Evolutionary conservation across 768 basidiomycete genomes (phyloP).

Genomic region (Russula earlei): DNA sequence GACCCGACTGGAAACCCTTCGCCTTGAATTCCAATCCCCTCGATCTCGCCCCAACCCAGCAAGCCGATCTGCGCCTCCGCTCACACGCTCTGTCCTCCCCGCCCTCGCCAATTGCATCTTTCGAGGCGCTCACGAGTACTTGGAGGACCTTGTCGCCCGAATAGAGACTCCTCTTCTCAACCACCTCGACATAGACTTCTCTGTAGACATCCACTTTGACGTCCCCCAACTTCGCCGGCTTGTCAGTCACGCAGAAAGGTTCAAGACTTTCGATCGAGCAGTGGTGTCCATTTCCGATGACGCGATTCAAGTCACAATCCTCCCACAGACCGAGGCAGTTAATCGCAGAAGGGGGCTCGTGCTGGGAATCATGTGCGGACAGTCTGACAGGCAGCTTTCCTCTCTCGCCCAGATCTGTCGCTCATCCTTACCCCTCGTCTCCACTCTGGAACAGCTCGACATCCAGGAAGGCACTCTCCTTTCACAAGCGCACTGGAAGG

Average conservation of each 20-base stretch:
- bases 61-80: background rate
- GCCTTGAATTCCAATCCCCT: background rate
- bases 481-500: too few species aligned
- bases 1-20: background rate
- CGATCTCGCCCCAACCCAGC: too few species aligned
- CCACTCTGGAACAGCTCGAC: background rate
- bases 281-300: too few species aligned
- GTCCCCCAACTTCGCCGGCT: background rate
- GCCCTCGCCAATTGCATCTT: background rate
- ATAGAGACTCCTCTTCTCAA: background rate
- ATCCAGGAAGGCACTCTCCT: background rate
- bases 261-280: too few species aligned
- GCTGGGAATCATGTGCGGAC: too few species aligned
- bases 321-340: too few species aligned
- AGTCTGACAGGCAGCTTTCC: too few species aligned
- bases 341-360: too few species aligned
- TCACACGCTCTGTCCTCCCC: background rate
- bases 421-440: background rate
- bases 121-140: background rate
- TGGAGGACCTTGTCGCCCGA: background rate
- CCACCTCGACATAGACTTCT: background rate
- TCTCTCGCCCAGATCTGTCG: background rate
- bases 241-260: background rate
- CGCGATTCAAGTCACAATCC: too few species aligned
- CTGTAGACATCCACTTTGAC: background rate